phyloP scores from a whole-genome alignment of 169 alveolate species.

The Plasmodium gaboni region DNA sequence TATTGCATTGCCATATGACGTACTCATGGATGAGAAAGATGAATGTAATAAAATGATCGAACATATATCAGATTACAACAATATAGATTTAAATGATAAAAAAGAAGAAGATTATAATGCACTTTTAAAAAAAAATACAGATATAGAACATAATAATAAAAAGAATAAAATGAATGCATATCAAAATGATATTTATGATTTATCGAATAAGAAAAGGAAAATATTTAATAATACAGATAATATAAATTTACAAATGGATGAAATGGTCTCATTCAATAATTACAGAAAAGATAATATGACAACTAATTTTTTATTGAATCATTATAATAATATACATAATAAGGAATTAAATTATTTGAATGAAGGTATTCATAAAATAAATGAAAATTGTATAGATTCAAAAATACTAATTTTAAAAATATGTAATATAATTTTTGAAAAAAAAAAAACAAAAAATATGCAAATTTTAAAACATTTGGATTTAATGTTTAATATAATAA shows the following conservation, averaged over 20 bases:
- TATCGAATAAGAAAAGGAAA: constrained; percentile 7
- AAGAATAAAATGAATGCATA: neutral
- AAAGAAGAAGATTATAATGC: neutral
- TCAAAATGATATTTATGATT: neutral
- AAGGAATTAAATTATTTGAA: too few species aligned
- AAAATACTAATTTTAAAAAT: too few species aligned
- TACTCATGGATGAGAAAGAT: too few species aligned
- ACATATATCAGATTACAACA: neutral
- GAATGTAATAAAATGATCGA: neutral
- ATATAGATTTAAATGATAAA: neutral
- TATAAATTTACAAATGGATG: neutral
- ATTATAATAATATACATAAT: too few species aligned
- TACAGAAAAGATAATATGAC: neutral
- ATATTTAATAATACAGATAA: neutral
- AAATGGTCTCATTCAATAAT: neutral
- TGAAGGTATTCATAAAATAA: too few species aligned
- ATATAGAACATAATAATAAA: neutral
- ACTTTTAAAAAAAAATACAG: neutral
- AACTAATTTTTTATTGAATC: too few species aligned
- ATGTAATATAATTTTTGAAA: too few species aligned
- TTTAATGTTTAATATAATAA: too few species aligned
- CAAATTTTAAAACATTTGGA: too few species aligned
- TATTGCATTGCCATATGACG: too few species aligned
- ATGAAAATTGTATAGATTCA: too few species aligned
- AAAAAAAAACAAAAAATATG: too few species aligned